Evolutionary conservation across 2,329 filamentous ascomycete genomes (phyloP).

Genomic region (Hymenoscyphus infarciens): DNA sequence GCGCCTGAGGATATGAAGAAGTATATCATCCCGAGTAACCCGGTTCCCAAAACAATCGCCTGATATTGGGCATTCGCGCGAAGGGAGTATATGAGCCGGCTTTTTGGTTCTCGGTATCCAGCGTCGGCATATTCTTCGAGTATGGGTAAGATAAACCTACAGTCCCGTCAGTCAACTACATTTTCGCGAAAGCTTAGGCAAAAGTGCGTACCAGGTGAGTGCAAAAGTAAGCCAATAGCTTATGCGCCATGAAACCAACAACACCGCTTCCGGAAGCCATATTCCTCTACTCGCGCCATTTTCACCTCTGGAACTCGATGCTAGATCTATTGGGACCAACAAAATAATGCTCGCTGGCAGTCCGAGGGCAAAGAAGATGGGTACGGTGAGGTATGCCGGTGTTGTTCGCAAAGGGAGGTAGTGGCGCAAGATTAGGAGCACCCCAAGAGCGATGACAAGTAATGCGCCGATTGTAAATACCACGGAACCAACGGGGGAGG

Average conservation of each 20-base stretch:
- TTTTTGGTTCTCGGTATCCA: slow-evolving; percentile 82
- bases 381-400: slow-evolving; percentile 82
- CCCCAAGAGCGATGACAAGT: slow-evolving; percentile 67
- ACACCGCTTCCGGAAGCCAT: slow-evolving; percentile 75
- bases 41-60: slow-evolving; percentile 69
- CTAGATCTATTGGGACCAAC: slow-evolving; percentile 92
- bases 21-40: slow-evolving; percentile 72
- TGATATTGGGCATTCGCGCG: slow-evolving; percentile 88
- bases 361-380: slow-evolving; percentile 93
- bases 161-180: slow-evolving; percentile 2
- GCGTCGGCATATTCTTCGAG: slow-evolving; percentile 94
- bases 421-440: slow-evolving; percentile 80
- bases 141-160: slow-evolving; percentile 82
- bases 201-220: slow-evolving; percentile 71
- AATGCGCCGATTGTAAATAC: slow-evolving; percentile 74
- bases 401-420: slow-evolving; percentile 89
- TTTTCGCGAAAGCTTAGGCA: not conserved
- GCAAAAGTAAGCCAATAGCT: slow-evolving; percentile 96
- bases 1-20: slow-evolving; percentile 76
- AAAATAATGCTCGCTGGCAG: slow-evolving; percentile 88
- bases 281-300: slow-evolving; percentile 73
- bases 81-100: slow-evolving; percentile 78
- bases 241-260: slow-evolving; percentile 89
- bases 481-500: slow-evolving; percentile 71
- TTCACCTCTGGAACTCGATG: slow-evolving; percentile 73